These are phyloP conservation scores for Euphorbia corollata DNA, from an alignment of 441 rosid genomes.

Conservation along the genomic window DNA sequence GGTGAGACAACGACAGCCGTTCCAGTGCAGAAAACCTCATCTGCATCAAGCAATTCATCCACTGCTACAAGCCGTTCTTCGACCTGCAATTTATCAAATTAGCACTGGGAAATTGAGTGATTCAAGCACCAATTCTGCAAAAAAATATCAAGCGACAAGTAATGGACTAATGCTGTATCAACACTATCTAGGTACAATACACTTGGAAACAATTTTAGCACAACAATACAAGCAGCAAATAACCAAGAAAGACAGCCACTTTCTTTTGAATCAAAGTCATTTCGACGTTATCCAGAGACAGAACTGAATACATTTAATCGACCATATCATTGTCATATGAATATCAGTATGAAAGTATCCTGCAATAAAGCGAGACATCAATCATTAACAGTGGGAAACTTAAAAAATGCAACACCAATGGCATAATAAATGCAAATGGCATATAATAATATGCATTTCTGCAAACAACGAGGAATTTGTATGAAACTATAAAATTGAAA, in stretches of 20 bases:
- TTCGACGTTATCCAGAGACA: neutral
- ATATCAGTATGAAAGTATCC: neutral
- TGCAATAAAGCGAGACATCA: neutral
- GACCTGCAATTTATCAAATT: slow-evolving; percentile 38
- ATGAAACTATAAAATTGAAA: neutral
- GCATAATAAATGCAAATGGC: neutral
- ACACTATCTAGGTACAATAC: neutral
- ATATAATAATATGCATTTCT: neutral
- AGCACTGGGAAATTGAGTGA: slow-evolving; percentile 4
- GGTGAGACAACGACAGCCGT: slow-evolving; percentile 96
- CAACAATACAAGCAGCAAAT: too few relatives aligned
- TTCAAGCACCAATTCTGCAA: neutral
- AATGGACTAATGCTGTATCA: neutral
- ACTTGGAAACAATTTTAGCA: neutral
- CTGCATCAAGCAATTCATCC: slow-evolving; percentile 82
- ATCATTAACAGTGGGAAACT: slow-evolving; percentile 63
- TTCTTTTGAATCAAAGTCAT: too few relatives aligned
- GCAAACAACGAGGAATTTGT: neutral
- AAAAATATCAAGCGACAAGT: neutral
- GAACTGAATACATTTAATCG: neutral
- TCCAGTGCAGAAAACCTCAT: slow-evolving; percentile 91
- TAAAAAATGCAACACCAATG: neutral
- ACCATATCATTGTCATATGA: neutral
- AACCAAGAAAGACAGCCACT: too few relatives aligned
- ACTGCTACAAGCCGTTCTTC: slow-evolving; percentile 62